Percentiles rank a stretch among this genome's conserved stretches.
Evolutionary conservation across 345 rosid species (phyloP).

Genomic region (Eutrema japonicum): DNA sequence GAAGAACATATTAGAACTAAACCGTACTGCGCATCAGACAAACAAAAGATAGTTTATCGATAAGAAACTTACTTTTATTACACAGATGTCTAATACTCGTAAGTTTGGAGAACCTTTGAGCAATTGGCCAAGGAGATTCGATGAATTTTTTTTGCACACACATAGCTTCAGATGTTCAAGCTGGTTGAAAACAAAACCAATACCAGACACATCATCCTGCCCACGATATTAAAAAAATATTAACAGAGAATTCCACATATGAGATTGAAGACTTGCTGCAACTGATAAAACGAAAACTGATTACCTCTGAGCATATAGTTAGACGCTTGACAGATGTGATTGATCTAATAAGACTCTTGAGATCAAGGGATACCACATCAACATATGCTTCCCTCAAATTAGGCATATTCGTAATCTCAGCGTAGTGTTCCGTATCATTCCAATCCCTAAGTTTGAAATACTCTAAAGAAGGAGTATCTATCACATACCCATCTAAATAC

Average conservation of each 20-base stretch:
- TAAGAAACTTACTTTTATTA: background rate
- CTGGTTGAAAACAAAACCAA: background rate
- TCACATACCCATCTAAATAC: background rate
- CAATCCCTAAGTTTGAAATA: background rate
- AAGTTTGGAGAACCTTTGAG: slow-evolving; percentile 4
- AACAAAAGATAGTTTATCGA: background rate
- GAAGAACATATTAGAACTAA: background rate
- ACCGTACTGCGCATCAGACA: too few relatives aligned
- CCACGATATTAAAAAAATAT: too few relatives aligned
- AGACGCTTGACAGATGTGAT: slow-evolving; percentile 3
- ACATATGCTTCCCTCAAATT: slow-evolving; percentile 2
- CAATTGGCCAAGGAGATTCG: background rate
- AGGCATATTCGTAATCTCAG: background rate
- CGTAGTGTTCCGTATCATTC: background rate
- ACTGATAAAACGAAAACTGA: background rate
- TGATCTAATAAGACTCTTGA: background rate
- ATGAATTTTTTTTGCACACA: background rate
- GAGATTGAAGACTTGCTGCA: too few relatives aligned
- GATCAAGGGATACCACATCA: rapidly evolving
- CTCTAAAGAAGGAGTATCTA: slow-evolving; percentile 10
- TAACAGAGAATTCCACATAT: too few relatives aligned
- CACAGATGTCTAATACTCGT: background rate
- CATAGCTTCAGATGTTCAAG: background rate
- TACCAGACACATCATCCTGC: background rate
- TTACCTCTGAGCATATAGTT: slow-evolving; percentile 1